Evolutionary conservation across 371 early-diverging fungal genomes (phyloP).

Genomic region (Basidiobolus meristosporus): DNA sequence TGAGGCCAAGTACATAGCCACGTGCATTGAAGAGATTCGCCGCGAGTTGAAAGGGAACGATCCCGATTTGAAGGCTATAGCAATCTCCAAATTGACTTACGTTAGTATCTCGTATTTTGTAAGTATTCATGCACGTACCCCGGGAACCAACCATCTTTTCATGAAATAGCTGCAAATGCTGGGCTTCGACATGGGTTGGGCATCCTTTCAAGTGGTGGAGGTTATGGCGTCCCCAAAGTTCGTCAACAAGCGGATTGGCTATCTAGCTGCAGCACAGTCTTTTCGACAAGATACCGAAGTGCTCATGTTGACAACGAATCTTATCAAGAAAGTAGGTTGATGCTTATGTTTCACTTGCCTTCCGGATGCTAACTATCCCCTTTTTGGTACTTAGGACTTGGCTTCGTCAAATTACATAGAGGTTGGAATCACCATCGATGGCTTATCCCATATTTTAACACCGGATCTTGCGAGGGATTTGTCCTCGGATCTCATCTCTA

Average conservation of each 20-base stretch:
- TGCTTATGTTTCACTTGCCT: neutral
- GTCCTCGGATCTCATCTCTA: slow-evolving; percentile 63
- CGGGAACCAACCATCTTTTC: neutral
- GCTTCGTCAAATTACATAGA: slow-evolving; percentile 61
- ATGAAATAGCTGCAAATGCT: slow-evolving; percentile 73
- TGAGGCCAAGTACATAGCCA: slow-evolving; percentile 68
- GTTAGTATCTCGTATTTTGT: slow-evolving; percentile 25
- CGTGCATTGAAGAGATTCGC: slow-evolving; percentile 71
- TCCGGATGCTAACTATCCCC: no score
- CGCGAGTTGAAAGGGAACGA: slow-evolving; percentile 74
- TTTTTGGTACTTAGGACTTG: slow-evolving; percentile 41
- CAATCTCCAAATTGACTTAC: slow-evolving; percentile 76
- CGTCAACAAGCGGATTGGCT: slow-evolving; percentile 73
- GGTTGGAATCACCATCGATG: slow-evolving; percentile 76
- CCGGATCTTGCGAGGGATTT: slow-evolving; percentile 80
- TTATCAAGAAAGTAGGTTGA: slow-evolving; percentile 68
- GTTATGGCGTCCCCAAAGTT: slow-evolving; percentile 85
- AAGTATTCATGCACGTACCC: neutral
- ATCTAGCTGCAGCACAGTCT: slow-evolving; percentile 75
- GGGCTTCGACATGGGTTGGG: slow-evolving; percentile 93
- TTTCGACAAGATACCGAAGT: slow-evolving; percentile 90
- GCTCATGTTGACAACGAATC: slow-evolving; percentile 85
- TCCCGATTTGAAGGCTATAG: slow-evolving; percentile 61
- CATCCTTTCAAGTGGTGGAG: slow-evolving; percentile 89
- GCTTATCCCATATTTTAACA: slow-evolving; percentile 78